phyloP scores from a whole-genome alignment of 192 early-diverging fungal genomes.

The Dissophora globulifera region DNA sequence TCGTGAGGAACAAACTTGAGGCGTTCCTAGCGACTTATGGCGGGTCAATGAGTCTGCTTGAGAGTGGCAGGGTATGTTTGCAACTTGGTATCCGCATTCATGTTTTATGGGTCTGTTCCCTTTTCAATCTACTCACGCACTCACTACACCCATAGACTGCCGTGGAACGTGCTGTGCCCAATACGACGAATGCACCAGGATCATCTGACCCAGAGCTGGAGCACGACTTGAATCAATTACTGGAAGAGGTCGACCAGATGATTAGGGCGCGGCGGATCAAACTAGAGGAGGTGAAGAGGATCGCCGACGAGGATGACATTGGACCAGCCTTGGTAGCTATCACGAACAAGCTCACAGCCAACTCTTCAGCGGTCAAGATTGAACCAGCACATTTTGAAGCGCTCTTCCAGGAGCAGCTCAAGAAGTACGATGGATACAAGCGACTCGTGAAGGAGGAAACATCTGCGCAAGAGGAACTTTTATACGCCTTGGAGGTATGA shows the following conservation, averaged over 20 bases:
- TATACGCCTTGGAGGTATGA: slow-evolving; percentile 62
- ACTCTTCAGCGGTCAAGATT: slow-evolving; percentile 72
- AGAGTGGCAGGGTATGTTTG: slow-evolving; percentile 51
- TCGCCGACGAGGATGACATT: slow-evolving; percentile 82
- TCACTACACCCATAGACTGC: slow-evolving; percentile 59
- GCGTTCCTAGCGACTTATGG: slow-evolving; percentile 53
- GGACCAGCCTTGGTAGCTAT: slow-evolving; percentile 72
- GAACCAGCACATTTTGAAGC: slow-evolving; percentile 83
- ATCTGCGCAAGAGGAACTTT: slow-evolving; percentile 69
- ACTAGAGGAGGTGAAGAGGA: slow-evolving; percentile 73
- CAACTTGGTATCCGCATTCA: no score
- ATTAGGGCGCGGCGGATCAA: slow-evolving; percentile 67
- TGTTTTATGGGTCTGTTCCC: no score
- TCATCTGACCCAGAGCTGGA: slow-evolving; percentile 72
- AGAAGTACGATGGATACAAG: slow-evolving; percentile 76
- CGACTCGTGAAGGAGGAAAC: slow-evolving; percentile 65
- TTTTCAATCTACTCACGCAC: no score
- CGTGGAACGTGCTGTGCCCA: slow-evolving; percentile 69
- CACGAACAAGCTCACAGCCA: slow-evolving; percentile 71
- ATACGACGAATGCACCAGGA: slow-evolving; percentile 63
- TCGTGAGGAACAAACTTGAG: slow-evolving; percentile 68
- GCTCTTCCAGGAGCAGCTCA: slow-evolving; percentile 74
- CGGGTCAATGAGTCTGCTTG: slow-evolving; percentile 67
- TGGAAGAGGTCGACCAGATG: slow-evolving; percentile 68
- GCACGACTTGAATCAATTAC: slow-evolving; percentile 65